phyloP scores from a whole-genome alignment of 805 yeast species.

The Zygotorulaspora sp. region DNA sequence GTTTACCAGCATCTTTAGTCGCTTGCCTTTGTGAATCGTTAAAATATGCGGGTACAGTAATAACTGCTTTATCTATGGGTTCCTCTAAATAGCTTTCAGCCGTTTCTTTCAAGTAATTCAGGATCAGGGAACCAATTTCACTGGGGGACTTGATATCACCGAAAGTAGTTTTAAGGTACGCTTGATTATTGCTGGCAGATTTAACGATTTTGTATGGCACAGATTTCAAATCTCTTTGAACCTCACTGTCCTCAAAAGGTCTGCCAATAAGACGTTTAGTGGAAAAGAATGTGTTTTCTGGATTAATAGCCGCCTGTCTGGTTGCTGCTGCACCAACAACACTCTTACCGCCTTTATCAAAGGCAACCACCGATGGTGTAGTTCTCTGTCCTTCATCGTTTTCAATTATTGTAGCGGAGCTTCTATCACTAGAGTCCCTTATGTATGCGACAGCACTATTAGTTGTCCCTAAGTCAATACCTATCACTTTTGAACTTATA shows the following conservation, averaged over 20 bases:
- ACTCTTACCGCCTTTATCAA: constrained; percentile 39
- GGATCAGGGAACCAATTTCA: constrained; percentile 62
- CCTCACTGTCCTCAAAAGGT: constrained; percentile 61
- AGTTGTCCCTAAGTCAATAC: constrained; percentile 82
- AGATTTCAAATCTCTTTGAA: constrained; percentile 58
- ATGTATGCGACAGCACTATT: constrained; percentile 74
- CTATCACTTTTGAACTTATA: constrained; percentile 46
- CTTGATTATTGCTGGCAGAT: constrained; percentile 56
- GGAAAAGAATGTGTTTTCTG: constrained; percentile 74
- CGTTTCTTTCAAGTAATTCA: constrained; percentile 59
- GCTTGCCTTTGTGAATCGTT: constrained; percentile 81
- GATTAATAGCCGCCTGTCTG: constrained; percentile 71
- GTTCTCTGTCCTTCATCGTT: constrained; percentile 73
- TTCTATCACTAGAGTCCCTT: constrained; percentile 43
- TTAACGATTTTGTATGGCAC: constrained; percentile 61
- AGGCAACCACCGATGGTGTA: constrained; percentile 75
- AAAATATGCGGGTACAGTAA: constrained; percentile 82
- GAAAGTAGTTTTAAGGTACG: constrained; percentile 47
- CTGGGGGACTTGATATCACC: constrained; percentile 56
- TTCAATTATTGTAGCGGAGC: constrained; percentile 65
- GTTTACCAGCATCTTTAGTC: constrained; percentile 71
- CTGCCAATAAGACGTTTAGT: constrained; percentile 80
- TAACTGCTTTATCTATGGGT: constrained; percentile 64
- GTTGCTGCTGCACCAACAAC: constrained; percentile 69
- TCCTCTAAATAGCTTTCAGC: constrained; percentile 56